phyloP scores from a whole-genome alignment of 495 filamentous ascomycete genomes.

The Thozetella sp. region DNA sequence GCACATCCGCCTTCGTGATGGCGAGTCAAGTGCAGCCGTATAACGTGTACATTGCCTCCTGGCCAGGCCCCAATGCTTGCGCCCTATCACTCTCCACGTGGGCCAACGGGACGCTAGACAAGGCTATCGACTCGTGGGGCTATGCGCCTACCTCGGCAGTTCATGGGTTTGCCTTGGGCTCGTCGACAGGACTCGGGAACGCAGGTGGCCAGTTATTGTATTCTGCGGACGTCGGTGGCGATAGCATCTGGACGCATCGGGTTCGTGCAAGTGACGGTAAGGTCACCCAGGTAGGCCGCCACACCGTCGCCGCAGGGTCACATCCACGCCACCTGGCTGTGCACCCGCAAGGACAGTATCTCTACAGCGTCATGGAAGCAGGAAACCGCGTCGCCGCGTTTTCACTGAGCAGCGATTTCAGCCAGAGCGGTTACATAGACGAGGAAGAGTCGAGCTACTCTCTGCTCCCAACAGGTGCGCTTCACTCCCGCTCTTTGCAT shows the following conservation, averaged over 20 bases:
- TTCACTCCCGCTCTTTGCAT: too few species aligned
- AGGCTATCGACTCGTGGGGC: conserved; percentile 22
- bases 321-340: conserved; percentile 27
- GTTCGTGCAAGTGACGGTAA: conserved; percentile 19
- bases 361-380: conserved; percentile 31
- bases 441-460: conserved; percentile 9
- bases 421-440: conserved; percentile 10
- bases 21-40: conserved; percentile 22
- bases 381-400: conserved; percentile 3
- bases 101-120: conserved; percentile 21
- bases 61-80: conserved; percentile 27
- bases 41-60: conserved; percentile 29
- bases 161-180: conserved; percentile 31
- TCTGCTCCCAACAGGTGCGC: conserved; percentile 20
- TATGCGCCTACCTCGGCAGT: conserved; percentile 27
- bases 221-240: conserved; percentile 31
- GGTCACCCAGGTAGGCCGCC: conserved; percentile 4
- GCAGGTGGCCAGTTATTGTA: conserved; percentile 17
- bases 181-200: too few species aligned
- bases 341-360: conserved; percentile 24
- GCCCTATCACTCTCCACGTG: conserved; percentile 30
- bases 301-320: conserved; percentile 14
- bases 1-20: conserved; percentile 25
- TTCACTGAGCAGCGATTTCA: too few species aligned
- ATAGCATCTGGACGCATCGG: conserved; percentile 35